phyloP scores from a whole-genome alignment of 495 filamentous ascomycete genomes.

The Penicillium flavigenum region DNA sequence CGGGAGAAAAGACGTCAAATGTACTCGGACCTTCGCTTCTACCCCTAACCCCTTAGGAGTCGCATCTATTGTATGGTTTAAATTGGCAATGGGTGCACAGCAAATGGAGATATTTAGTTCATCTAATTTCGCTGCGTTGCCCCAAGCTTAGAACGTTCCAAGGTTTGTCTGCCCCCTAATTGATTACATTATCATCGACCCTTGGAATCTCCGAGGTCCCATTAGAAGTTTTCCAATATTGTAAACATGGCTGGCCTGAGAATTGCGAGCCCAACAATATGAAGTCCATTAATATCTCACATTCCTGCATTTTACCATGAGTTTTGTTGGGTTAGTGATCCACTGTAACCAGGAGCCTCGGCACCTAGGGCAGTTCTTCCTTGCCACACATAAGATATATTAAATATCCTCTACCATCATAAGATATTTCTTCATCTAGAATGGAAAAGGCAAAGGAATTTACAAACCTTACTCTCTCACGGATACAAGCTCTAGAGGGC shows the following conservation, averaged over 20 bases:
- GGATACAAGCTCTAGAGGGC: not conserved
- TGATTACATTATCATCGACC: conserved; percentile 1
- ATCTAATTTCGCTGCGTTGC: not conserved
- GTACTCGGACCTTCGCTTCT: not conserved
- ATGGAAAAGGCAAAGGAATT: not conserved
- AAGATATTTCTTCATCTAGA: not conserved
- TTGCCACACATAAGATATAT: not conserved
- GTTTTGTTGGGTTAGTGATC: conserved; percentile 3
- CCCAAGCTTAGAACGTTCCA: not conserved
- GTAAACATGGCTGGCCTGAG: not conserved
- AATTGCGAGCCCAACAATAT: not conserved
- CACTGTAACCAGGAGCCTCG: not conserved
- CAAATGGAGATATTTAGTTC: not conserved
- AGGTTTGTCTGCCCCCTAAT: no score
- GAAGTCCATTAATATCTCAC: not conserved
- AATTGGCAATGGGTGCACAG: not conserved
- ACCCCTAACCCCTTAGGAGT: not conserved
- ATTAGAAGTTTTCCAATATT: not conserved
- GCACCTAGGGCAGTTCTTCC: not conserved
- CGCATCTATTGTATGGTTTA: not conserved
- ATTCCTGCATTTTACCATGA: not conserved
- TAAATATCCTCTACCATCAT: not conserved
- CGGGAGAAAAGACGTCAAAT: not conserved
- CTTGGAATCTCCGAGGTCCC: not conserved
- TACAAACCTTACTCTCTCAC: not conserved